A percentile compares a stretch with the other conserved stretches of the same genome.
Conservation (phyloP, 306 rosid species). For the Gillenia trifoliata region DNA sequence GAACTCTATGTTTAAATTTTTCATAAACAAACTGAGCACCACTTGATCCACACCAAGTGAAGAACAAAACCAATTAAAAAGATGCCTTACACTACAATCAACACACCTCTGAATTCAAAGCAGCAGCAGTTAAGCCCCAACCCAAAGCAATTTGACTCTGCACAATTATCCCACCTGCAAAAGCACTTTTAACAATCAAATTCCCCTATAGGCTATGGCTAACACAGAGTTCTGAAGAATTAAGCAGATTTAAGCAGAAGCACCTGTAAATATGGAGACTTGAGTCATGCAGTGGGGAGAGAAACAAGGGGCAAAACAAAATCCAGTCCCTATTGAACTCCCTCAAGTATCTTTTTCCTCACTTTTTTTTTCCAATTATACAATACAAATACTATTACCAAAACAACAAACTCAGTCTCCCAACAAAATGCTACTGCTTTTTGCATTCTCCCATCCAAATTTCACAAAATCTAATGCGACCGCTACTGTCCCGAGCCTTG, state of each 20-base stretch:
- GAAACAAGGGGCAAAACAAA: slow-evolving; percentile 55
- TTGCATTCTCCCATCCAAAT: slow-evolving; percentile 17
- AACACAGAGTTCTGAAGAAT: neutral
- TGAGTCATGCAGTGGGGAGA: slow-evolving; percentile 51
- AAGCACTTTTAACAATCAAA: slow-evolving; percentile 18
- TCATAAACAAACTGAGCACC: slow-evolving; percentile 67
- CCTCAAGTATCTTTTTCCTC: slow-evolving; percentile 42
- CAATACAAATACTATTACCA: slow-evolving; percentile 44
- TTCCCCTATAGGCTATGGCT: neutral
- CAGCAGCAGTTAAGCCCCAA: slow-evolving; percentile 58
- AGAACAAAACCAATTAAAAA: slow-evolving; percentile 39
- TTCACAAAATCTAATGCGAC: slow-evolving; percentile 11
- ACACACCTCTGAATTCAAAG: slow-evolving; percentile 70
- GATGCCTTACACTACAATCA: slow-evolving; percentile 57
- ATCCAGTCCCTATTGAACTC: slow-evolving; percentile 55
- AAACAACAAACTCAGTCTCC: slow-evolving; percentile 39
- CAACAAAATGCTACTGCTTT: slow-evolving; percentile 35
- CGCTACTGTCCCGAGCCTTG: slow-evolving; percentile 77
- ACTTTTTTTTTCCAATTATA: slow-evolving; percentile 37
- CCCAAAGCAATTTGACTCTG: slow-evolving; percentile 46
- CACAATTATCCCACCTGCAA: slow-evolving; percentile 71
- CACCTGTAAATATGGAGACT: slow-evolving; percentile 61
- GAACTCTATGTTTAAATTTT: slow-evolving; percentile 44
- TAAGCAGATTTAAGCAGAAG: slow-evolving; percentile 1
- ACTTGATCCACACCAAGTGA: slow-evolving; percentile 56